Evolutionary conservation across 805 yeast genomes (phyloP).

Genomic region (Priceomyces carsonii): DNA sequence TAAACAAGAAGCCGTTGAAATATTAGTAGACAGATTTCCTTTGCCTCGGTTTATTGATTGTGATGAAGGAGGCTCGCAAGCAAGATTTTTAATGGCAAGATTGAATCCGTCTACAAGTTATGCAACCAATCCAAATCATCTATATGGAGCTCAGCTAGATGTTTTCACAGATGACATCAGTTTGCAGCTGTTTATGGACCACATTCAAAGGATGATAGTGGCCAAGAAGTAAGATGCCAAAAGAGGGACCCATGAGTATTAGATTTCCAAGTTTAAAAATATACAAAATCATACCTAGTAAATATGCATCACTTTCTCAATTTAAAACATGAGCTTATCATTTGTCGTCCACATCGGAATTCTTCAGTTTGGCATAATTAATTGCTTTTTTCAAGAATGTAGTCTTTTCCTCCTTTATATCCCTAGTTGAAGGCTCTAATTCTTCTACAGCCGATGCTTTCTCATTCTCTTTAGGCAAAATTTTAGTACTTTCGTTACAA

Average conservation of each 20-base stretch:
- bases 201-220: conserved; percentile 42
- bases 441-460: conserved; percentile 14
- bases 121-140: conserved; percentile 36
- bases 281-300: too few relatives aligned
- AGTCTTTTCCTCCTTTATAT: conserved; percentile 13
- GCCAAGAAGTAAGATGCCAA: conserved; percentile 12
- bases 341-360: not conserved
- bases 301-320: too few relatives aligned
- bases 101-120: conserved; percentile 66
- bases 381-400: conserved; percentile 23
- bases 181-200: conserved; percentile 57
- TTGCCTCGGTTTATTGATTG: conserved; percentile 72
- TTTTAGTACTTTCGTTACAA: conserved; percentile 26
- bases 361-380: conserved; percentile 9
- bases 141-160: conserved; percentile 29
- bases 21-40: conserved; percentile 67
- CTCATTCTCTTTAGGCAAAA: conserved; percentile 20
- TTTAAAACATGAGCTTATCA: too few relatives aligned
- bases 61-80: conserved; percentile 76
- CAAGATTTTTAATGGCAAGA: conserved; percentile 68
- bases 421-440: conserved; percentile 12
- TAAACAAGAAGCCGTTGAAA: conserved; percentile 62
- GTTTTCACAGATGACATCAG: conserved; percentile 62
- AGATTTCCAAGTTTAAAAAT: too few relatives aligned
- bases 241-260: too few relatives aligned